phyloP scores from a whole-genome alignment of 768 basidiomycete species.

The Pholiota conissans region DNA sequence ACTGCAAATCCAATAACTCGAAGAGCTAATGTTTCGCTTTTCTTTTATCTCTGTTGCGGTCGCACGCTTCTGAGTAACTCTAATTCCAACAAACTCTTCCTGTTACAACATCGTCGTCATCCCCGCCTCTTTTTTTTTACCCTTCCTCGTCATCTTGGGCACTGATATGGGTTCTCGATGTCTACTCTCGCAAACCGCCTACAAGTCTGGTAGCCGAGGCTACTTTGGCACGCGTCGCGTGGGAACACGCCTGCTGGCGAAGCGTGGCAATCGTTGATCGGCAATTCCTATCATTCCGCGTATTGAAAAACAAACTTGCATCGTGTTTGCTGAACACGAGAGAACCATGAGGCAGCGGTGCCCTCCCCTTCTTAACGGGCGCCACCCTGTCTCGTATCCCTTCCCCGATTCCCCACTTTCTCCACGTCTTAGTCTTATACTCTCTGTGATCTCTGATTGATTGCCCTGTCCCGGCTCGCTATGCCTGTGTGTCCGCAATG shows the following conservation, averaged over 20 bases:
- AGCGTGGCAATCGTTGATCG: not conserved
- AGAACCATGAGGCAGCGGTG: conserved; percentile 19
- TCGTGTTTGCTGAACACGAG: conserved; percentile 17
- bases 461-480: not conserved
- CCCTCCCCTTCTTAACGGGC: conserved; percentile 12
- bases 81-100: not conserved
- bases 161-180: not conserved
- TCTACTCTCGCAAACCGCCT: not conserved
- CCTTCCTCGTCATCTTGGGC: not conserved
- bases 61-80: not conserved
- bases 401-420: conserved; percentile 1
- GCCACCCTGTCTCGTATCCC: conserved; percentile 4
- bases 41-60: not conserved
- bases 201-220: not conserved
- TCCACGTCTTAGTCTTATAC: too few relatives aligned
- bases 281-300: too few relatives aligned
- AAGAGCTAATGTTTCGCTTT: not conserved
- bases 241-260: not conserved
- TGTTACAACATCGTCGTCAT: not conserved
- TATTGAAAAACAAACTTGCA: not conserved
- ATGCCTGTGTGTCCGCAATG: conserved; percentile 40
- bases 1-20: not conserved
- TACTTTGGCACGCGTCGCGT: not conserved
- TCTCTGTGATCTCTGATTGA: not conserved
- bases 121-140: not conserved